Percentiles rank a stretch among this genome's conserved stretches.
These are phyloP conservation scores for Ramularia endophylla DNA, from an alignment of 2,329 filamentous ascomycete species.

Conservation along the genomic window DNA sequence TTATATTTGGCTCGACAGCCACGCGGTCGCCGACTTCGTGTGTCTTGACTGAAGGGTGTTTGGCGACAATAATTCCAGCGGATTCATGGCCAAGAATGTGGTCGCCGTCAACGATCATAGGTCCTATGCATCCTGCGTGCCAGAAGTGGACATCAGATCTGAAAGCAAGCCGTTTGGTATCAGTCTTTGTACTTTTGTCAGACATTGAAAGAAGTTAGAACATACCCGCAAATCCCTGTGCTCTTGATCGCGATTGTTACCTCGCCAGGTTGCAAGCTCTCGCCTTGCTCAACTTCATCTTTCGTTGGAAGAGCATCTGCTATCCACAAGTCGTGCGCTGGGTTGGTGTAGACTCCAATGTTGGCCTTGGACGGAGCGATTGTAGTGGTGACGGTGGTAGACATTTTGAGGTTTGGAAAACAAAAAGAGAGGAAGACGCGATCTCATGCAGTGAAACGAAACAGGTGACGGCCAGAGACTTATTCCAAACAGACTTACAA, in stretches of 20 bases:
- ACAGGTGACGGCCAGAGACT: too few species aligned
- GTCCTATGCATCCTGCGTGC: conserved; percentile 90
- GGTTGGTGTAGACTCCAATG: conserved; percentile 95
- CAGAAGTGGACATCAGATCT: conserved; percentile 97
- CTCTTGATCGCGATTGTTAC: conserved; percentile 86
- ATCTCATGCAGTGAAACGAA: too few species aligned
- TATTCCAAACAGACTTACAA: too few species aligned
- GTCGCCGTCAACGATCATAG: conserved; percentile 84
- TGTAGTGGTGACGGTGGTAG: conserved; percentile 10
- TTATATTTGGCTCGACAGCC: conserved; percentile 89
- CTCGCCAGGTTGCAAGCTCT: conserved; percentile 69
- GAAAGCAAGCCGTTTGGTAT: background rate
- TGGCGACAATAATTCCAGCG: conserved; percentile 72
- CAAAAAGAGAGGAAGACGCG: too few species aligned
- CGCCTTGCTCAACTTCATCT: conserved; percentile 64
- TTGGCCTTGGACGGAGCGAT: conserved; percentile 50
- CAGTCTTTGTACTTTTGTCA: background rate
- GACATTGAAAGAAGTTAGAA: conserved; percentile 5
- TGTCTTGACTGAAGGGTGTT: conserved; percentile 69
- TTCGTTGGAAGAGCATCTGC: conserved; percentile 68
- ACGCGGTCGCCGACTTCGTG: conserved; percentile 85
- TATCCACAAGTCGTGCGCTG: conserved; percentile 85
- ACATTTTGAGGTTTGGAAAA: conserved; percentile 8
- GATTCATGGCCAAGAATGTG: conserved; percentile 96
- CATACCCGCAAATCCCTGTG: conserved; percentile 91